phyloP scores from a whole-genome alignment of 2,329 filamentous ascomycete genomes.

The Aspergillus ibericus region DNA sequence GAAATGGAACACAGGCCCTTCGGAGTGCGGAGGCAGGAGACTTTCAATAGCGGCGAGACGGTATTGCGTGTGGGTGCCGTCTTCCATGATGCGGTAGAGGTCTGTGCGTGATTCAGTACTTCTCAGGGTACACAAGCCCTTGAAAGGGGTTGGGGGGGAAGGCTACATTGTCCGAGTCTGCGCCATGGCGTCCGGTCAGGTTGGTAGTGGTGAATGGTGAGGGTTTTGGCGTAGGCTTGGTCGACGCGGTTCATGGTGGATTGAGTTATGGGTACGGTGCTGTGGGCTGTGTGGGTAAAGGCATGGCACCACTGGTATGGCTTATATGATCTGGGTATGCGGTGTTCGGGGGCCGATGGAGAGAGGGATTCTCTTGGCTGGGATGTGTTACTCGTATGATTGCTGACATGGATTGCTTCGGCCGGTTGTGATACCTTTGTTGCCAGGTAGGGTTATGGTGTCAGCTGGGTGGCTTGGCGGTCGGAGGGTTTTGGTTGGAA shows the following conservation, averaged over 20 bases:
- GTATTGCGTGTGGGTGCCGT: constrained; percentile 44
- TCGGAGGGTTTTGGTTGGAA: too few relatives aligned
- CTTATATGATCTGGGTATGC: too few relatives aligned
- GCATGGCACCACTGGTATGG: too few relatives aligned
- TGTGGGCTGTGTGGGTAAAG: too few relatives aligned
- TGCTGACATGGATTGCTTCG: background rate
- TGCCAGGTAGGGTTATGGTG: background rate
- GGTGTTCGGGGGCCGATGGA: background rate
- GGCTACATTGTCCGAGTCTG: constrained; percentile 1
- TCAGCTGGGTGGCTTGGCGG: too few relatives aligned
- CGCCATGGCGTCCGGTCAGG: constrained; percentile 2
- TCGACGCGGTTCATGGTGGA: background rate
- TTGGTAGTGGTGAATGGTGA: constrained; percentile 8
- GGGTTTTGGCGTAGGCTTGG: background rate
- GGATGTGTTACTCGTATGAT: too few relatives aligned
- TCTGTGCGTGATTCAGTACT: background rate
- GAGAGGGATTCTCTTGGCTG: background rate
- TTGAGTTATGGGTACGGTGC: too few relatives aligned
- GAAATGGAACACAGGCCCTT: constrained; percentile 53
- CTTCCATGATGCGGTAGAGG: constrained; percentile 28
- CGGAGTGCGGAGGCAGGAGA: constrained; percentile 45
- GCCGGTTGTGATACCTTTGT: background rate
- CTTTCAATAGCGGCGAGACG: constrained; percentile 46
- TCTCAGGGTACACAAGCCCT: too few relatives aligned
- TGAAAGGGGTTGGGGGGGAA: background rate